Percentiles rank a stretch among this genome's conserved stretches.
Conservation (phyloP, 345 rosid species). For the Rhizophora apiculata region DNA sequence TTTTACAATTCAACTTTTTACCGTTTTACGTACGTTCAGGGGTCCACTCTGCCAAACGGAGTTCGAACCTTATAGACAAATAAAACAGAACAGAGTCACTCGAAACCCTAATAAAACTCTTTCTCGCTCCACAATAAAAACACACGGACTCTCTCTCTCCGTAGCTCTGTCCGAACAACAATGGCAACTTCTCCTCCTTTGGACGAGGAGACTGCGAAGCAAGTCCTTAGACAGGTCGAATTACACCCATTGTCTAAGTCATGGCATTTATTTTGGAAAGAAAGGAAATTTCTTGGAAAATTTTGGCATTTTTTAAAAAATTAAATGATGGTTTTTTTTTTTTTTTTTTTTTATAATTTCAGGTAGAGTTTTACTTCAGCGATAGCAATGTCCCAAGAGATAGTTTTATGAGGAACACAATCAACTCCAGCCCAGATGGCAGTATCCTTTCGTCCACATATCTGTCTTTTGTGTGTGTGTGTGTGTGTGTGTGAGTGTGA, state of each 20-base stretch:
- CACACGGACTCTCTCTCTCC: background rate
- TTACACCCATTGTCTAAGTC: background rate
- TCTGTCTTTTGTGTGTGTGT: background rate
- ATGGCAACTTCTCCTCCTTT: conserved; percentile 62
- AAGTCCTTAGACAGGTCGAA: conserved; percentile 76
- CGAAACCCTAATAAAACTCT: no score
- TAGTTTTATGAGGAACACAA: conserved; percentile 57
- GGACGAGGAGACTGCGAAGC: conserved; percentile 56
- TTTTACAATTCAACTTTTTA: background rate
- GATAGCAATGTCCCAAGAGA: conserved; percentile 93
- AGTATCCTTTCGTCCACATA: conserved; percentile 44
- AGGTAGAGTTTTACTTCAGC: conserved; percentile 97
- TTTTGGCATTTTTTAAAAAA: background rate
- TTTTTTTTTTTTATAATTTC: conserved; percentile 3
- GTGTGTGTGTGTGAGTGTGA: background rate
- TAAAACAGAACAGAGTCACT: no score
- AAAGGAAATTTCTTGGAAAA: background rate
- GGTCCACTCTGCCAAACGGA: no score
- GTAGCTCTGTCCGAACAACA: conserved; percentile 7
- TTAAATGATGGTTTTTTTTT: background rate
- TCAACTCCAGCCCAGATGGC: conserved; percentile 68
- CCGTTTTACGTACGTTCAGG: no score
- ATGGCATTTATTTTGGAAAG: background rate
- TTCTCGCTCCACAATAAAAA: no score
- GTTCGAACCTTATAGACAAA: no score